Evolutionary conservation across 371 early-diverging fungal genomes (phyloP).

Genomic region (Rhizopus microsporus): DNA sequence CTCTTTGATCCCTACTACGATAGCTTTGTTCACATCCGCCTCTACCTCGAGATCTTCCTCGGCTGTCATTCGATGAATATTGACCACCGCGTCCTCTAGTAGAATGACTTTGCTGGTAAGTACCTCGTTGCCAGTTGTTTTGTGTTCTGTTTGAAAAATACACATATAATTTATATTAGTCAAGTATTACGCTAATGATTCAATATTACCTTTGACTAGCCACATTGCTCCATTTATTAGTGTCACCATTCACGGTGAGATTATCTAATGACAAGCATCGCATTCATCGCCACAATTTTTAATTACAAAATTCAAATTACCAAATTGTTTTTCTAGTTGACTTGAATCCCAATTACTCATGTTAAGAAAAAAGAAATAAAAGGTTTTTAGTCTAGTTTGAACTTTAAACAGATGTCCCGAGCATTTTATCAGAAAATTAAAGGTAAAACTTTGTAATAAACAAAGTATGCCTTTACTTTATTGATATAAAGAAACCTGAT

Average conservation of each 20-base stretch:
- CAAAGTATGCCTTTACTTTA: too few relatives aligned
- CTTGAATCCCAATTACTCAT: conserved; percentile 21
- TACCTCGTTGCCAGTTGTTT: neutral
- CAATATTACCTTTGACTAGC: too few relatives aligned
- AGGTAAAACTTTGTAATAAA: too few relatives aligned
- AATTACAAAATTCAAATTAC: conserved; percentile 11
- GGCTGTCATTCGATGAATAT: too few relatives aligned
- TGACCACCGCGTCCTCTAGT: conserved; percentile 2
- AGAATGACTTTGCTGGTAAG: too few relatives aligned
- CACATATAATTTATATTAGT: too few relatives aligned
- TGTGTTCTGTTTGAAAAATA: conserved; percentile 7
- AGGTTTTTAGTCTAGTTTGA: neutral
- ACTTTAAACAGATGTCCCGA: too few relatives aligned
- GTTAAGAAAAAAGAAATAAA: conserved; percentile 1
- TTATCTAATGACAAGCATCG: neutral
- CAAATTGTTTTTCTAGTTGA: conserved; percentile 8
- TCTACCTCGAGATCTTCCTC: neutral
- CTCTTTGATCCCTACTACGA: neutral
- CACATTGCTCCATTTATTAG: conserved; percentile 9
- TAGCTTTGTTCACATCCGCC: conserved; percentile 10
- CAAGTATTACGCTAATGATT: too few relatives aligned
- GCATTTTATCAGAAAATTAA: too few relatives aligned
- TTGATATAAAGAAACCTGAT: too few relatives aligned
- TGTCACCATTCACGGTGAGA: conserved; percentile 5
- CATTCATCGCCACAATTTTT: neutral